phyloP scores from a whole-genome alignment of 768 basidiomycete species.

The Rhizopogon roseolus region DNA sequence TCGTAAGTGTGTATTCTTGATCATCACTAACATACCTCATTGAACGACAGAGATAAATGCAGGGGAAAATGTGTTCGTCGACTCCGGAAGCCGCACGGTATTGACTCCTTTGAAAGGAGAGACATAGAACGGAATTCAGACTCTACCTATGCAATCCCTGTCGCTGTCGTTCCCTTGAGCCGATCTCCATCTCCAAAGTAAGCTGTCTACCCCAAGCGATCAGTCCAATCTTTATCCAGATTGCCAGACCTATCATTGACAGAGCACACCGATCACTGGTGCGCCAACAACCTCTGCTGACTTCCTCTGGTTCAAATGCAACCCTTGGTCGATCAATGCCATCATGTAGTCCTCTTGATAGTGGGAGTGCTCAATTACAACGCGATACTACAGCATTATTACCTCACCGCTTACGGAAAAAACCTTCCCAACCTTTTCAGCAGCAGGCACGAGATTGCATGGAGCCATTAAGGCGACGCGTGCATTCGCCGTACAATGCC shows the following conservation, averaged over 20 bases:
- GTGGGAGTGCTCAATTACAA: not conserved
- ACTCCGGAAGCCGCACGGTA: not conserved
- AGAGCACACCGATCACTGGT: not conserved
- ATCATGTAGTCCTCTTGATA: not conserved
- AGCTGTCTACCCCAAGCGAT: not conserved
- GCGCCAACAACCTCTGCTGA: not conserved
- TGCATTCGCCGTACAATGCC: not conserved
- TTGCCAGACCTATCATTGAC: not conserved
- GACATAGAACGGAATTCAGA: not conserved
- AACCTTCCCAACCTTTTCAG: not conserved
- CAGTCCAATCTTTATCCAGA: no score
- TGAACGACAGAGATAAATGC: not conserved
- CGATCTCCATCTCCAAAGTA: slow-evolving; percentile 1
- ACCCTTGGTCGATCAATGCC: no score
- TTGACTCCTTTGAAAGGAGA: not conserved
- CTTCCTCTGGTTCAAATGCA: not conserved
- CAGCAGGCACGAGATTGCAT: not conserved
- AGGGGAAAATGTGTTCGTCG: not conserved
- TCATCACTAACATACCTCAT: not conserved
- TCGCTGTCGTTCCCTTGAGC: not conserved
- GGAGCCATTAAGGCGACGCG: not conserved
- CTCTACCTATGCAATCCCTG: not conserved
- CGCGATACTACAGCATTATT: not conserved
- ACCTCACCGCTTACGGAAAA: not conserved
- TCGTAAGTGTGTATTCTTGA: not conserved